A percentile compares a stretch with the other conserved stretches of the same genome.
Evolutionary conservation across 768 basidiomycete genomes (phyloP).

Genomic region (Lactifluus echinatus): DNA sequence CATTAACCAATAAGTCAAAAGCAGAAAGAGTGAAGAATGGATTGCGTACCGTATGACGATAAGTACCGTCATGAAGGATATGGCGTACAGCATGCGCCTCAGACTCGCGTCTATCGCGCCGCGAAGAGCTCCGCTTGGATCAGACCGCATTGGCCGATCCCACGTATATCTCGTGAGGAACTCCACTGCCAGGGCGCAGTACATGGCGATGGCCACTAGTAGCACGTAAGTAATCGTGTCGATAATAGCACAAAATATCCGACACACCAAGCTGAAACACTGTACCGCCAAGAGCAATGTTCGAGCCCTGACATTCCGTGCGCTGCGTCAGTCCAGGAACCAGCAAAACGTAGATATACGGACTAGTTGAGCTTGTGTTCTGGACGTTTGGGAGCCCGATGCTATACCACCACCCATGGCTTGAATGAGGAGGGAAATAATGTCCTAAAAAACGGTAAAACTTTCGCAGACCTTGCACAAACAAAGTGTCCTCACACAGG

Average conservation of each 20-base stretch:
- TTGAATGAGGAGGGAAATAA: constrained; percentile 15
- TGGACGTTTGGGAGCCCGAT: background rate
- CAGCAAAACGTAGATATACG: no score
- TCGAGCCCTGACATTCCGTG: background rate
- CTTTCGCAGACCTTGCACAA: background rate
- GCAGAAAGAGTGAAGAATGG: background rate
- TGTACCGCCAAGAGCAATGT: constrained; percentile 15
- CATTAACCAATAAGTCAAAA: background rate
- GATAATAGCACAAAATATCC: background rate
- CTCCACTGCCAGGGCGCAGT: constrained; percentile 8
- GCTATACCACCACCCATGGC: constrained; percentile 12
- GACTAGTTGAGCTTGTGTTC: background rate
- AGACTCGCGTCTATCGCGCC: background rate
- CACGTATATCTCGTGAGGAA: constrained; percentile 3
- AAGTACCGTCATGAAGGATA: constrained; percentile 14
- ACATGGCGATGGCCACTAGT: constrained; percentile 8
- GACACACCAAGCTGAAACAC: constrained; percentile 16
- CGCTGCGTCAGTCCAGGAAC: background rate
- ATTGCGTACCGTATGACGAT: constrained; percentile 11
- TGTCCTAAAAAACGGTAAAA: constrained; percentile 4
- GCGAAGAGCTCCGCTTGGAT: background rate
- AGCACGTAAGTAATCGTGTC: background rate
- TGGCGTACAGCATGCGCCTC: constrained; percentile 4
- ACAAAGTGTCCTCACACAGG: constrained; percentile 6
- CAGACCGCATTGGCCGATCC: constrained; percentile 1